A percentile compares a stretch with the other conserved stretches of the same genome.
Conservation (phyloP, 2,329 filamentous ascomycete genomes). For the Triangularia verruculosa region DNA sequence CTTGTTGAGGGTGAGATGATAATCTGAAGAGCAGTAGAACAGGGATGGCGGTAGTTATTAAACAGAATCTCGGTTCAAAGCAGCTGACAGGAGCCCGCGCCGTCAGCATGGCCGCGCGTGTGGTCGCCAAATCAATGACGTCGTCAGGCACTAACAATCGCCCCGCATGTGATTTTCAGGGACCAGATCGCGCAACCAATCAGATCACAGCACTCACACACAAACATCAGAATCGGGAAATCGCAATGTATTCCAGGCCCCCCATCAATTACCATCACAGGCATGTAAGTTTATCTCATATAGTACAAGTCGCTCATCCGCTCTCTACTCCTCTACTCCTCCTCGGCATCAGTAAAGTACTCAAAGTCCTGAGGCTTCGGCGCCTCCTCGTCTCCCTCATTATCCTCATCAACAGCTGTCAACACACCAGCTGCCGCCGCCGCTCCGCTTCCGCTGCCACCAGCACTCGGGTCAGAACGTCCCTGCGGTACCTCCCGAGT, state of each 20-base stretch:
- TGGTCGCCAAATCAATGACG: neutral
- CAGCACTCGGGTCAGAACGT: conserved; percentile 4
- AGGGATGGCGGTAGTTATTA: neutral
- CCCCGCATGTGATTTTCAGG: neutral
- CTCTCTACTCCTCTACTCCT: conserved; percentile 42
- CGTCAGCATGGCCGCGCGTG: neutral
- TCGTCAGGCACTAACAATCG: neutral
- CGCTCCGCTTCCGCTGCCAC: conserved; percentile 47
- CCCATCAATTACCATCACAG: neutral
- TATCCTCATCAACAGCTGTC: conserved; percentile 84
- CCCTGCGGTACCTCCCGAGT: conserved; percentile 15
- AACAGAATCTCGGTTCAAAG: neutral
- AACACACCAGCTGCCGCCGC: conserved; percentile 75
- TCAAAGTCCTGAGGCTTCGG: conserved; percentile 70
- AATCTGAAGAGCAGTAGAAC: neutral
- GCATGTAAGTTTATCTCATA: neutral
- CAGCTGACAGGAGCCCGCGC: neutral
- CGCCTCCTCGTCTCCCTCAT: conserved; percentile 70
- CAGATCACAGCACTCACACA: neutral
- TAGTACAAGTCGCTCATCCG: conserved; percentile 7
- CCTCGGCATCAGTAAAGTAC: conserved; percentile 68
- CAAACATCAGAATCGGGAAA: neutral
- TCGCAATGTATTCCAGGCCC: neutral
- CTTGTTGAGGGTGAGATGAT: neutral
- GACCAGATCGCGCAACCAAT: neutral